Base-by-base conservation (phyloP, 2,329 filamentous ascomycete genomes). In the Tolypocladium tundrense region DNA sequence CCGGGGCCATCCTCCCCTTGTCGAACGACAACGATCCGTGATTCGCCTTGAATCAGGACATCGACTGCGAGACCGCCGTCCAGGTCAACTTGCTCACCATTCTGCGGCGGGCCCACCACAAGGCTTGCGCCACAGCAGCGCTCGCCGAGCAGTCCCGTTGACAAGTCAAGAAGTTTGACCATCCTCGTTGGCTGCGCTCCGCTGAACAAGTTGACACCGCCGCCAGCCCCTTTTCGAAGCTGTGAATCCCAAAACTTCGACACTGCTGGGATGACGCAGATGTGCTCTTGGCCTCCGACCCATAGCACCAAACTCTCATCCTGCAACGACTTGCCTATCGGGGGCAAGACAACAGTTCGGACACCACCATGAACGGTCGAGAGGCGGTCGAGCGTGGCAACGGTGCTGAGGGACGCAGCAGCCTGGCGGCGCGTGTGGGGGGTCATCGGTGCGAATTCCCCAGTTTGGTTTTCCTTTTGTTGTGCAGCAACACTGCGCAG, bases 401-500 rank as follows among this genome's bases (percentile, higher is more conserved):
- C 70, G 19, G 77, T 70, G 37, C 74, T 72, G 45, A 77, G 68
- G 1, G 75, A 75, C 13, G 75, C 72, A 4, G 80, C 72, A 5
- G 77, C 80, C 59, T 83, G 80, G 43, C 78, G 78, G 43, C 83
- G 75, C 11, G 81, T 83, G 60, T 84, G 82, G 0, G 84, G 84
- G 1, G 84, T 86, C 82, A 86, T 84, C 11, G 84, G 84, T 11
- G 81, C 81, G 61, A 86, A 85, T 41, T 83, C 83, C 19, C 75
- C 74, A 1, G 65, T 69, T 10, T 74, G 74, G 51, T 67, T 65
- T 55, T 73, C 71, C 58, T 72, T 74, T 48, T 63, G 66, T 51
- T 72, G 71, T 3, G 65, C 61, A 24, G 68, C 59, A 61, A 71
- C 64, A 67, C 67, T 68, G n/a, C 82, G 78, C 48, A 85, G 69